A percentile compares a stretch with the other conserved stretches of the same genome.
These are phyloP conservation scores for Tripterygium wilfordii DNA, from an alignment of 177 flowering plant genomes.

Conservation along the genomic window DNA sequence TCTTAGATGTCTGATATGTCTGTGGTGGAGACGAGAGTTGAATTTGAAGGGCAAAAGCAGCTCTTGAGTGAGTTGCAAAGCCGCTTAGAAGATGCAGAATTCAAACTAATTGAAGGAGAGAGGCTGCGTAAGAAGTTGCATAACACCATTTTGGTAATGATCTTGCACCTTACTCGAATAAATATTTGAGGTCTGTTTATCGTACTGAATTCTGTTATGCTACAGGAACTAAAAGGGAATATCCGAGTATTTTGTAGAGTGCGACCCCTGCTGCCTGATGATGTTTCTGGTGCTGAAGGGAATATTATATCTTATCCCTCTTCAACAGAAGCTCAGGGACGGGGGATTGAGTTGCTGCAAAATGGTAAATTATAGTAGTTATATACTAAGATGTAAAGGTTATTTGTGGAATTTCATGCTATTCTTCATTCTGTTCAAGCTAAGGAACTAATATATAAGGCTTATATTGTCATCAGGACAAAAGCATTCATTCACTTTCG, in stretches of 20 bases:
- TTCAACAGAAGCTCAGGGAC: slow-evolving; percentile 62
- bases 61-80: slow-evolving; percentile 46
- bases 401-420: no score
- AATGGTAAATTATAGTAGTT: no score
- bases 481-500: slow-evolving; percentile 81
- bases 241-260: slow-evolving; percentile 97
- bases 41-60: slow-evolving; percentile 60
- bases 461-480: slow-evolving; percentile 51
- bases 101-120: slow-evolving; percentile 78
- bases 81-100: slow-evolving; percentile 67
- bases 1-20: slow-evolving; percentile 56
- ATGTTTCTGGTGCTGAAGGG: slow-evolving; percentile 42
- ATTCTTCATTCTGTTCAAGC: no score
- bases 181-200: neutral
- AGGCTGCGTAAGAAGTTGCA: slow-evolving; percentile 81
- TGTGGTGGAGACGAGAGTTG: slow-evolving; percentile 42
- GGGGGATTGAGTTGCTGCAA: slow-evolving; percentile 78
- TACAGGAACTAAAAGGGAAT: slow-evolving; percentile 94
- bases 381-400: no score
- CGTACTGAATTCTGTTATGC: slow-evolving; percentile 4
- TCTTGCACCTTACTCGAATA: neutral
- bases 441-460: no score
- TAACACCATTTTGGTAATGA: slow-evolving; percentile 75
- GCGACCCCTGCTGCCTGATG: slow-evolving; percentile 83
- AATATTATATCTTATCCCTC: slow-evolving; percentile 65